A percentile compares a stretch with the other conserved stretches of the same genome.
Evolutionary conservation across 306 rosid species (phyloP).

Genomic region (Acacia melanoxylon): DNA sequence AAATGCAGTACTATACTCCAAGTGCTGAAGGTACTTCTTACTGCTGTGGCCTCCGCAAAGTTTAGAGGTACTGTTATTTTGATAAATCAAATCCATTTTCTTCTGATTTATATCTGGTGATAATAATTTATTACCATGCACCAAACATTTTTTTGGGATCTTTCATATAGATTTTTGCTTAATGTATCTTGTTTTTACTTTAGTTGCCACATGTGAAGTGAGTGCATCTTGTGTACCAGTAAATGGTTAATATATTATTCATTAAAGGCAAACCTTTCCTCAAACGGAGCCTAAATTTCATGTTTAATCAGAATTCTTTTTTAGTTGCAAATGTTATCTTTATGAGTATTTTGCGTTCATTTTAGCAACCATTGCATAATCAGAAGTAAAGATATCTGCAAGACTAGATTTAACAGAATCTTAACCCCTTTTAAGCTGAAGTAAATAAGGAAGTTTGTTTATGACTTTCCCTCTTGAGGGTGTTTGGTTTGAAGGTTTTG

Average conservation of each 20-base stretch:
- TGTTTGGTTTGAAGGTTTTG: no score
- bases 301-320: neutral
- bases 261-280: slow-evolving; percentile 21
- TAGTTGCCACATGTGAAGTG: neutral
- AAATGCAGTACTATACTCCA: slow-evolving; percentile 91
- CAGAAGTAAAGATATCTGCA: neutral
- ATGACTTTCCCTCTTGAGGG: neutral
- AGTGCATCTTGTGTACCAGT: slow-evolving; percentile 6
- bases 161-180: slow-evolving; percentile 16
- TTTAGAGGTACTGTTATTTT: slow-evolving; percentile 74
- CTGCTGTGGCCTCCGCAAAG: slow-evolving; percentile 95
- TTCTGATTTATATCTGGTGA: slow-evolving; percentile 20
- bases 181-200: slow-evolving; percentile 13
- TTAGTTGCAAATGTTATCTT: neutral
- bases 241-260: slow-evolving; percentile 26
- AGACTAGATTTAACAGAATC: neutral
- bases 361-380: neutral
- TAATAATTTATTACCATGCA: slow-evolving; percentile 9
- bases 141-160: neutral
- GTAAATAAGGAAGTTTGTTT: neutral
- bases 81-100: slow-evolving; percentile 20
- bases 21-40: slow-evolving; percentile 98
- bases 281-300: slow-evolving; percentile 15
- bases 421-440: neutral
- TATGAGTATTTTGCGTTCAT: neutral